Conservation (phyloP, 495 filamentous ascomycete species). For the Penicillium riverlandense region DNA sequence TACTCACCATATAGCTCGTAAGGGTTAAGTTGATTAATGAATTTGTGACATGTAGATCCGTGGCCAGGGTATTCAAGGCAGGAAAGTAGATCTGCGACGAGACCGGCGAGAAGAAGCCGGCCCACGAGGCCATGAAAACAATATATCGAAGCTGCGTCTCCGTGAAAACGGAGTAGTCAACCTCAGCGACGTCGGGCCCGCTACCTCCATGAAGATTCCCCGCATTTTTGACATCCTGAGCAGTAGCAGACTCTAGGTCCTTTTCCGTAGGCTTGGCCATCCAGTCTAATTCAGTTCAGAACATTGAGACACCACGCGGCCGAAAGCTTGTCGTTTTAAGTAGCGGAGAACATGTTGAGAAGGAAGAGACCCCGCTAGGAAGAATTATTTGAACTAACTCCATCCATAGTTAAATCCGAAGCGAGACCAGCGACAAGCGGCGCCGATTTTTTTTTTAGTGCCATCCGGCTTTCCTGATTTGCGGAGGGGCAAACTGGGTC, state of each 20-base stretch:
- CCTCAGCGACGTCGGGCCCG: slow-evolving; percentile 4
- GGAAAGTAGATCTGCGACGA: slow-evolving; percentile 73
- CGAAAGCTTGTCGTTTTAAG: too few species aligned
- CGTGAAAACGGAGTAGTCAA: slow-evolving; percentile 23
- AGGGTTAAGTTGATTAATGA: slow-evolving; percentile 62
- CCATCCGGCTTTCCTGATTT: neutral
- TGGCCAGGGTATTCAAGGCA: slow-evolving; percentile 53
- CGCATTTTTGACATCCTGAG: slow-evolving; percentile 1
- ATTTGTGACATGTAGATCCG: slow-evolving; percentile 51
- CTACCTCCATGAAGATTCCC: neutral
- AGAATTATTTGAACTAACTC: too few species aligned
- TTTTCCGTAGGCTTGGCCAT: too few species aligned
- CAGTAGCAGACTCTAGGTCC: slow-evolving; percentile 1
- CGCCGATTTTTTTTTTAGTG: too few species aligned
- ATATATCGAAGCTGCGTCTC: slow-evolving; percentile 27
- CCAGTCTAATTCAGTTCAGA: too few species aligned
- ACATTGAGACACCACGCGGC: too few species aligned
- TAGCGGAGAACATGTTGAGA: too few species aligned
- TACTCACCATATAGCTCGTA: slow-evolving; percentile 53
- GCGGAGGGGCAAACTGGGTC: slow-evolving; percentile 4
- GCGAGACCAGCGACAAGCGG: too few species aligned
- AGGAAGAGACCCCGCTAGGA: too few species aligned
- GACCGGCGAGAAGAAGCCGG: slow-evolving; percentile 63
- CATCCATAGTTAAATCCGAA: too few species aligned
- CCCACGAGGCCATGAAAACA: slow-evolving; percentile 54